phyloP scores from a whole-genome alignment of 495 filamentous ascomycete genomes.

The Mycothermus thermophilus region DNA sequence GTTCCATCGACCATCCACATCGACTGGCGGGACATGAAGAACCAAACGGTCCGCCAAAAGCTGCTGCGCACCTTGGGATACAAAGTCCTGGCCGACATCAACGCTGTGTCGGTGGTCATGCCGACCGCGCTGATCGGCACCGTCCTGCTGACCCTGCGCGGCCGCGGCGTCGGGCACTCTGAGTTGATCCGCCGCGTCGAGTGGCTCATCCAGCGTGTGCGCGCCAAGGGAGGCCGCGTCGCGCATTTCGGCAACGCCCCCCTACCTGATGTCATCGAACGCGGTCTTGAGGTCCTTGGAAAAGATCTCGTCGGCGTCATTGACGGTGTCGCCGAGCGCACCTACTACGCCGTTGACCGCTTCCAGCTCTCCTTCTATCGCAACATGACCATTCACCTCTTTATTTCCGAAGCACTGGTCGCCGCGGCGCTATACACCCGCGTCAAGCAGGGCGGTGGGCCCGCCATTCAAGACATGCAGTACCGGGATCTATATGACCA shows the following conservation, averaged over 20 bases:
- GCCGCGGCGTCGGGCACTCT: conserved; percentile 74
- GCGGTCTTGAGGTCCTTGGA: conserved; percentile 81
- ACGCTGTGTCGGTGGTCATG: conserved; percentile 93
- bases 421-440: conserved; percentile 78
- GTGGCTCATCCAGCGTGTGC: conserved; percentile 77
- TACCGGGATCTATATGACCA: conserved; percentile 58
- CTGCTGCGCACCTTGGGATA: conserved; percentile 77
- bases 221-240: conserved; percentile 73
- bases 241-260: conserved; percentile 79
- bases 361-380: conserved; percentile 97
- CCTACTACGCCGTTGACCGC: conserved; percentile 84
- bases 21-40: conserved; percentile 29
- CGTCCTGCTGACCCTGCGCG: conserved; percentile 78
- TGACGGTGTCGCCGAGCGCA: conserved; percentile 67
- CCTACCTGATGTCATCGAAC: conserved; percentile 68
- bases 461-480: conserved; percentile 61
- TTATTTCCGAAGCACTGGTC: conserved; percentile 82
- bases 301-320: conserved; percentile 72
- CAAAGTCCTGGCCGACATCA: conserved; percentile 84
- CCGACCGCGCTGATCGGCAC: conserved; percentile 91
- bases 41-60: conserved; percentile 37
- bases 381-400: conserved; percentile 98
- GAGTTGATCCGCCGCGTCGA: conserved; percentile 79
- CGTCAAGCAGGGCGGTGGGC: conserved; percentile 78
- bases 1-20: conserved; percentile 25